Conservation (phyloP, 2,329 filamentous ascomycete species). For the Stachybotrys chlorohalonatus region DNA sequence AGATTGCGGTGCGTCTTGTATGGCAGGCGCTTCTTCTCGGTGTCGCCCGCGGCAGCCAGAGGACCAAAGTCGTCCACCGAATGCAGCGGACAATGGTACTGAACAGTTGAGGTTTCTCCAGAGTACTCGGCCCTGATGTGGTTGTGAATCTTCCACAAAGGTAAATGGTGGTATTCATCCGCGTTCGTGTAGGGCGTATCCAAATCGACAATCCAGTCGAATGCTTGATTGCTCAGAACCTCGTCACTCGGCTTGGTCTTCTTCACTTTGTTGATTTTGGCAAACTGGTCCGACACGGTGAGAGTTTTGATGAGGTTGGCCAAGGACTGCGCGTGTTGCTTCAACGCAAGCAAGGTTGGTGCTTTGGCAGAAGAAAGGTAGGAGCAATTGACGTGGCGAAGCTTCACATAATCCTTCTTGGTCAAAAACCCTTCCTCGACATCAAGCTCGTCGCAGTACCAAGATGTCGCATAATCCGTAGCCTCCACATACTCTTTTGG, state of each 20-base stretch:
- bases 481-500: conserved; percentile 1
- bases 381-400: conserved; percentile 43
- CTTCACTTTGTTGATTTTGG: conserved; percentile 10
- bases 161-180: conserved; percentile 36
- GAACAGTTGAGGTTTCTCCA: conserved; percentile 19
- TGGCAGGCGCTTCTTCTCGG: conserved; percentile 14
- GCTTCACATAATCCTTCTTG: conserved; percentile 10
- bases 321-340: conserved; percentile 52
- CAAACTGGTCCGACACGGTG: conserved; percentile 22
- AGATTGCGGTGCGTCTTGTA: conserved; percentile 40
- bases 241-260: neutral
- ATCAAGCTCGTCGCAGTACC: conserved; percentile 13
- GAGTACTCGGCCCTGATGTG: conserved; percentile 26
- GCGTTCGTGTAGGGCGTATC: conserved; percentile 37
- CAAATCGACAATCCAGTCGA: conserved; percentile 48
- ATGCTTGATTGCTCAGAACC: conserved; percentile 25
- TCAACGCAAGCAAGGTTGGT: conserved; percentile 47
- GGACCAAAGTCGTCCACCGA: conserved; percentile 11
- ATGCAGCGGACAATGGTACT: conserved; percentile 37
- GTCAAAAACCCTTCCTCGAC: conserved; percentile 13
- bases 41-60: conserved; percentile 6
- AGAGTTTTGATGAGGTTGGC: conserved; percentile 41
- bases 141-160: conserved; percentile 37
- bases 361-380: conserved; percentile 46
- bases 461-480: conserved; percentile 16